Conservation (phyloP, 2,329 filamentous ascomycete genomes). For the Talaromyces albobiverticillius region DNA sequence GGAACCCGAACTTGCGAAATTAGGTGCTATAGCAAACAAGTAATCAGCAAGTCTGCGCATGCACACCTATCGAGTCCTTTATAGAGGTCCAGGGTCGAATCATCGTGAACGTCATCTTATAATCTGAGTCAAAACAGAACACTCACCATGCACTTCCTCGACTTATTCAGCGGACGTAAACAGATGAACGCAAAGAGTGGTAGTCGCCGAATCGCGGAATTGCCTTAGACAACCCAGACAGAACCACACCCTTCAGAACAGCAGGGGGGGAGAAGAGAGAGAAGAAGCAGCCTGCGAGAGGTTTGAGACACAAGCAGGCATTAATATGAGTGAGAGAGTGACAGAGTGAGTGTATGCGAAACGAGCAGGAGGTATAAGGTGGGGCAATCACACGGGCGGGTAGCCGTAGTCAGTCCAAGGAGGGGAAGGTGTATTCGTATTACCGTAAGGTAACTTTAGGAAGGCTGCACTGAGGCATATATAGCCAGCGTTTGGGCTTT, state of each 20-base stretch:
- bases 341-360: conserved; percentile 1
- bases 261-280: neutral
- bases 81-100: neutral
- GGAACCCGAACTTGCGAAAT: neutral
- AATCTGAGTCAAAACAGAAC: neutral
- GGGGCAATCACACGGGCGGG: conserved; percentile 14
- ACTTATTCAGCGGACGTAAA: neutral
- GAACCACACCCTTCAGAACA: neutral
- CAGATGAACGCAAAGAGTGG: neutral
- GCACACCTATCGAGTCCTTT: neutral
- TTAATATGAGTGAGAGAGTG: too few relatives aligned
- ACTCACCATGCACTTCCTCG: neutral
- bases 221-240: neutral
- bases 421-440: neutral
- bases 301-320: too few relatives aligned
- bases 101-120: neutral
- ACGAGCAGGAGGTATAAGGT: conserved; percentile 14
- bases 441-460: neutral
- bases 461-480: too few relatives aligned
- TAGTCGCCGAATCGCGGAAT: neutral
- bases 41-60: neutral
- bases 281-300: too few relatives aligned
- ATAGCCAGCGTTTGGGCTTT: too few relatives aligned
- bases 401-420: neutral
- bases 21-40: neutral